Evolutionary conservation across 1,284 basidiomycete species (phyloP).

Genomic region (Flammula alnicola): DNA sequence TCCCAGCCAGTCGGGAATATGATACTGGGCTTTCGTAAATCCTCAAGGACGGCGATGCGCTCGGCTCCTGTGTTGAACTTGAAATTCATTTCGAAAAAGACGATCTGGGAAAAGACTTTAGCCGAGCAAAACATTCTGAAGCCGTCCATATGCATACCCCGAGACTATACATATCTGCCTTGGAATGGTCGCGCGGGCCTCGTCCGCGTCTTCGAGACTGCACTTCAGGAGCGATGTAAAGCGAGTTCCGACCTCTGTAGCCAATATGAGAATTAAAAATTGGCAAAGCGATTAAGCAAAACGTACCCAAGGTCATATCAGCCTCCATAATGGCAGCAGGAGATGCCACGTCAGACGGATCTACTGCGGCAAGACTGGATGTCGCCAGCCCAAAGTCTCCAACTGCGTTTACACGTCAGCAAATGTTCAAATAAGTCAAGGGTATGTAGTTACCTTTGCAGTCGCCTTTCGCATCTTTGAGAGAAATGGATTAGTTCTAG

Average conservation of each 20-base stretch:
- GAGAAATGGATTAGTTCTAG: neutral
- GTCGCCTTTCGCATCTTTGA: conserved; percentile 81
- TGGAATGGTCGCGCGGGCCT: conserved; percentile 73
- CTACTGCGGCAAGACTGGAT: conserved; percentile 77
- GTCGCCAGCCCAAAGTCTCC: conserved; percentile 95
- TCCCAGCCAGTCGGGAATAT: conserved; percentile 83
- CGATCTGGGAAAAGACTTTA: conserved; percentile 58
- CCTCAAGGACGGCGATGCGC: conserved; percentile 82
- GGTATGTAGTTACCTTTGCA: conserved; percentile 70
- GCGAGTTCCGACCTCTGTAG: conserved; percentile 85
- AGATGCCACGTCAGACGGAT: conserved; percentile 65
- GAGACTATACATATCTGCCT: conserved; percentile 95
- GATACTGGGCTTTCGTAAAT: conserved; percentile 73
- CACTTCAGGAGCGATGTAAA: conserved; percentile 95
- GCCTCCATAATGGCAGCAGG: conserved; percentile 49
- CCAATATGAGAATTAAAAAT: neutral
- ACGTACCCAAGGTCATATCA: conserved; percentile 76
- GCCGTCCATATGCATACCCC: conserved; percentile 59
- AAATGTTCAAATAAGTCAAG: conserved; percentile 5
- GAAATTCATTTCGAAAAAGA: conserved; percentile 98
- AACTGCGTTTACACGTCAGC: conserved; percentile 41
- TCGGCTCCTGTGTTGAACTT: conserved; percentile 87
- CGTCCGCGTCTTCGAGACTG: conserved; percentile 64
- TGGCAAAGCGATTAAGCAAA: neutral
- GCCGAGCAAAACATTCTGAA: conserved; percentile 6